Base-by-base conservation (phyloP, 805 yeast species). In the Pichia kluyveri region DNA sequence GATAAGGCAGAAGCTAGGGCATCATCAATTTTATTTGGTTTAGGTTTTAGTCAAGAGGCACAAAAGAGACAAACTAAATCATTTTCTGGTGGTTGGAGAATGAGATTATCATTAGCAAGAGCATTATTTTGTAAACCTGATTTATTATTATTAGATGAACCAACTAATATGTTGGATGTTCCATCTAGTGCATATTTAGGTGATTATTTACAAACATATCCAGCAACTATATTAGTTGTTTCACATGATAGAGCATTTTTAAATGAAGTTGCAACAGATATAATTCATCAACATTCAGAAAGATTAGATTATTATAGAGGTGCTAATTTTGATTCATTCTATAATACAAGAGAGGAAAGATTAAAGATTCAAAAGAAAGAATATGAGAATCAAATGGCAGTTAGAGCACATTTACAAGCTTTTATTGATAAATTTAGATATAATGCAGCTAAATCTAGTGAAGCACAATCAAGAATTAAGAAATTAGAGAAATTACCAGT, bases 31-130 rank as follows among this genome's bases (percentile, higher is more conserved):
- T 71, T 93, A 54, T 86, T 68, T 54, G 99, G 99, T 63, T 74
- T 93, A 53, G 99, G 99, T 48, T 93, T 93, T 73, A 82, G 96
- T 42, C 78, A 79, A 53, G 95, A 85, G 59, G 77, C 96, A 7
- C 99, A 93, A 66, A 69, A 72, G 42, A 73, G 74, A 54, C 82
- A 96, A 32, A 89, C 98, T 7, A 91, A 88, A 55, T 77, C 89
- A 28, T 93, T 93, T 66, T 89, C 97, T 46, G 99, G 99, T 79
- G 99, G 99, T 81, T 93, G 99, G 99, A 84, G 99, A 77, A 93
- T 93, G 99, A 86, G 99, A 73, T 76, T 93, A 55, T 86, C 97
- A n/a, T 76, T 93, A 51, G 99, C 99, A 4, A 81, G 99, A 69
- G 99, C 99, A 0, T 76, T 93, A 63, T 93, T 93, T 76, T 91